Evolutionary conservation across 2,329 filamentous ascomycete genomes (phyloP).

Genomic region (Epichloe sibirici): DNA sequence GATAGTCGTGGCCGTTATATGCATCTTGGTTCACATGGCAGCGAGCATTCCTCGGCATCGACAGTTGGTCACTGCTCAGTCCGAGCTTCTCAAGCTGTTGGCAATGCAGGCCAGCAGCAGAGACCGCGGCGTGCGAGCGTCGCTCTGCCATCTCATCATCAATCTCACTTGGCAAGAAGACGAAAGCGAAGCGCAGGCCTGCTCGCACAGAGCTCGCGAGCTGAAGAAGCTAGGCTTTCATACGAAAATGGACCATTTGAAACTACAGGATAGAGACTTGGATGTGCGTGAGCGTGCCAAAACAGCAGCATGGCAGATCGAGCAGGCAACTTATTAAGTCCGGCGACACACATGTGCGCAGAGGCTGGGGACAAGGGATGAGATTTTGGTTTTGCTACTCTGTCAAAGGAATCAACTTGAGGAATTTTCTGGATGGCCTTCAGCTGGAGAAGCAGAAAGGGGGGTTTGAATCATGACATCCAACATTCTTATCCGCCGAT

Average conservation of each 20-base stretch:
- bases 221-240: conserved; percentile 62
- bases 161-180: conserved; percentile 82
- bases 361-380: neutral
- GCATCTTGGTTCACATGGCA: conserved; percentile 77
- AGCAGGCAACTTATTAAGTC: conserved; percentile 22
- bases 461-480: neutral
- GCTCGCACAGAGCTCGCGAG: conserved; percentile 53
- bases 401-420: too few relatives aligned
- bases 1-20: conserved; percentile 67
- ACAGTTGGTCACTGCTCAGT: conserved; percentile 65
- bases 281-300: conserved; percentile 80
- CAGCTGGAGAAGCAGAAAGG: too few relatives aligned
- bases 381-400: neutral
- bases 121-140: conserved; percentile 60
- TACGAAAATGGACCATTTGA: conserved; percentile 48
- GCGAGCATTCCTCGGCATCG: conserved; percentile 70
- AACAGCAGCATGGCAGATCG: conserved; percentile 63
- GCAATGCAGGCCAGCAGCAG: conserved; percentile 62
- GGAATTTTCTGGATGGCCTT: too few relatives aligned
- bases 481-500: neutral
- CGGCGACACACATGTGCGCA: neutral
- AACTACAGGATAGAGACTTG: conserved; percentile 57
- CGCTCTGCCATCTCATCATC: conserved; percentile 71
- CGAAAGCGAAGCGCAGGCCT: conserved; percentile 50
- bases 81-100: conserved; percentile 59